Conservation (phyloP, 2,329 filamentous ascomycete genomes). For the Verticillium klebahnii region DNA sequence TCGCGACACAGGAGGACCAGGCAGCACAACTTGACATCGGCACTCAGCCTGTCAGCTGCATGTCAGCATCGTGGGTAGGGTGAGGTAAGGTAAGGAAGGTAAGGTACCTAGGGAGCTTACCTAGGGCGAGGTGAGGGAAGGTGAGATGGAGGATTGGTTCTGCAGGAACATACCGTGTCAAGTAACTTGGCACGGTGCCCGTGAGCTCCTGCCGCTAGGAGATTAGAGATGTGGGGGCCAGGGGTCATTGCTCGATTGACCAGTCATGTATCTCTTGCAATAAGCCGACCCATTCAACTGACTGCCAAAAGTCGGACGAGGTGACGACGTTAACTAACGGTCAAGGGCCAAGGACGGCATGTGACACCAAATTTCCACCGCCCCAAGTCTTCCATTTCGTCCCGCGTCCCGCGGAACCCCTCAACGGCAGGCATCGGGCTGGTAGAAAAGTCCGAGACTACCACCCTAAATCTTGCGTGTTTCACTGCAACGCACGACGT, state of each 20-base stretch:
- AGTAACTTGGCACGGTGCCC: background rate
- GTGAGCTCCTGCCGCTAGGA: background rate
- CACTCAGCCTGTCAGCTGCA: background rate
- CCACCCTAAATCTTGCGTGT: background rate
- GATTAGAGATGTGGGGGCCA: background rate
- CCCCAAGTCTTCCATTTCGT: background rate
- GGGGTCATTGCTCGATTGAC: background rate
- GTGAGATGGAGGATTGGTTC: background rate
- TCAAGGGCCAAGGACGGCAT: background rate
- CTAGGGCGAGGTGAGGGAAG: no score
- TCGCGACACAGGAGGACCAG: no score
- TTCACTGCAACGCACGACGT: background rate
- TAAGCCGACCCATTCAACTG: background rate
- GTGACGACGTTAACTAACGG: background rate
- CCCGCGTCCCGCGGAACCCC: background rate
- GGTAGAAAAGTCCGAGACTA: background rate
- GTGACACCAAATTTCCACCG: background rate
- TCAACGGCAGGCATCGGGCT: background rate
- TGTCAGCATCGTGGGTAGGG: constrained; percentile 3
- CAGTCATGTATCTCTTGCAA: background rate
- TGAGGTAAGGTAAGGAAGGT: background rate
- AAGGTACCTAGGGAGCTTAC: no score
- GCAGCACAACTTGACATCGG: no score
- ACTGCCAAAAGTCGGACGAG: background rate
- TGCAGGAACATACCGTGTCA: background rate